Percentiles rank a stretch among this genome's conserved stretches.
phyloP scores from a whole-genome alignment of 106 monocot species.

The Narthecium ossifragum region DNA sequence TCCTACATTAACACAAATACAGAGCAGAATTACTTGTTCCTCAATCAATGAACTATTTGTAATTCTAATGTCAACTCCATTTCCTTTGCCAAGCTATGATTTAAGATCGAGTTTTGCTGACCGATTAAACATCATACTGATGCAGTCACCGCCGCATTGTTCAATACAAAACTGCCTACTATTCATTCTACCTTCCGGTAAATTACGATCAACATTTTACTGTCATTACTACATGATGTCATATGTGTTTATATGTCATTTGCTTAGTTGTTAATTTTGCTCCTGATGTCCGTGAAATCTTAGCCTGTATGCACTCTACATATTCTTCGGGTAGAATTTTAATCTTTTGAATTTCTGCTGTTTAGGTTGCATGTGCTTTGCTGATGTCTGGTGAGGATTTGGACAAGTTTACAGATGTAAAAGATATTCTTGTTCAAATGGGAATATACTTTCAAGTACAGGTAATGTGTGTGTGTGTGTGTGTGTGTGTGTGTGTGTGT shows the following conservation, averaged over 20 bases:
- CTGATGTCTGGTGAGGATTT: conserved; percentile 81
- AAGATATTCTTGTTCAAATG: conserved; percentile 93
- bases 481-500: background rate
- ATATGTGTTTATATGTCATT: background rate
- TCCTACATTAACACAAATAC: too few relatives aligned
- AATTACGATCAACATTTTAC: conserved; percentile 22
- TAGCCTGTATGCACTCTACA: too few relatives aligned
- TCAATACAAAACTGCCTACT: conserved; percentile 96
- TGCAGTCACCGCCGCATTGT: conserved; percentile 86
- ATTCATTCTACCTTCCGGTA: conserved; percentile 98
- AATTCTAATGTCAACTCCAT: background rate
- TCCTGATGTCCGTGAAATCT: too few relatives aligned
- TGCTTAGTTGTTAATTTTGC: too few relatives aligned
- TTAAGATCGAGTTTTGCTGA: too few relatives aligned
- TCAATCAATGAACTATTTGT: too few relatives aligned
- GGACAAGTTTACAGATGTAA: conserved; percentile 55
- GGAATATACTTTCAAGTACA: conserved; percentile 98
- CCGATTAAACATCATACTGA: too few relatives aligned
- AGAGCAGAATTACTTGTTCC: too few relatives aligned
- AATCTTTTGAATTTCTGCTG: too few relatives aligned
- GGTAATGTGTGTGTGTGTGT: conserved; percentile 23
- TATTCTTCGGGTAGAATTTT: too few relatives aligned
- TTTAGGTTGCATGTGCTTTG: conserved; percentile 96
- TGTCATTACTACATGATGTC: background rate
- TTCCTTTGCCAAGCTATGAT: too few relatives aligned